Percentiles rank a stretch among this genome's conserved stretches.
phyloP scores from a whole-genome alignment of 192 early-diverging fungal genomes.

The Dimargaris xerosporica region DNA sequence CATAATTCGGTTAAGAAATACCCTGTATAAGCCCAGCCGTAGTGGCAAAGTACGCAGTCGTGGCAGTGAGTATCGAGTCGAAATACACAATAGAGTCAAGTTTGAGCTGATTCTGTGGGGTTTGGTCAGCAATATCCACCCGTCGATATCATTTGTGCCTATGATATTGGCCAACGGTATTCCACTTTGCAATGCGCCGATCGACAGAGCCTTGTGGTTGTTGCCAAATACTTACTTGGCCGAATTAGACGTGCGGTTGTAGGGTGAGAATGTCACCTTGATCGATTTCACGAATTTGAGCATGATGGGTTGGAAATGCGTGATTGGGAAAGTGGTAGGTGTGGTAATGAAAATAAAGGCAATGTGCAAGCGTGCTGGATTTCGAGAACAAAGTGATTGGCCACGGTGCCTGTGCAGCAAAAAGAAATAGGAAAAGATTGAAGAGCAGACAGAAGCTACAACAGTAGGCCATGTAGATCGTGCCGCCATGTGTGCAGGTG shows the following conservation, averaged over 20 bases:
- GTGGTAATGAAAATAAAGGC: not conserved
- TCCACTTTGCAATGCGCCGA: not conserved
- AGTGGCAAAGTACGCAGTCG: not conserved
- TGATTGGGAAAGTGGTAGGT: not conserved
- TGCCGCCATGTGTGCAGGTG: too few species aligned
- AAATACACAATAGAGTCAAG: not conserved
- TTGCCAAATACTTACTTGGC: conserved; percentile 2
- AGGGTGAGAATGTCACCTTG: not conserved
- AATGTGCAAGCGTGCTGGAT: too few species aligned
- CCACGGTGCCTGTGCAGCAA: too few species aligned
- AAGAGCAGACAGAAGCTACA: too few species aligned
- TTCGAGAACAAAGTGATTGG: too few species aligned
- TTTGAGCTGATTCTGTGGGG: not conserved
- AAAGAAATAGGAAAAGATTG: too few species aligned
- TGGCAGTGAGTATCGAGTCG: not conserved
- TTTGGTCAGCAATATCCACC: not conserved
- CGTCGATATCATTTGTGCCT: not conserved
- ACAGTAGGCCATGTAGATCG: too few species aligned
- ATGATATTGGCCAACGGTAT: not conserved
- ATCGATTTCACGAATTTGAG: conserved; percentile 7
- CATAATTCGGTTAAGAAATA: conserved; percentile 6
- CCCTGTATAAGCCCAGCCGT: not conserved
- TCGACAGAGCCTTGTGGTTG: not conserved
- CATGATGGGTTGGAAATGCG: conserved; percentile 3
- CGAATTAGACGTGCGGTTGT: not conserved